A percentile compares a stretch with the other conserved stretches of the same genome.
Evolutionary conservation across 140 eudicot species (phyloP).

Genomic region (Cichorium intybus): DNA sequence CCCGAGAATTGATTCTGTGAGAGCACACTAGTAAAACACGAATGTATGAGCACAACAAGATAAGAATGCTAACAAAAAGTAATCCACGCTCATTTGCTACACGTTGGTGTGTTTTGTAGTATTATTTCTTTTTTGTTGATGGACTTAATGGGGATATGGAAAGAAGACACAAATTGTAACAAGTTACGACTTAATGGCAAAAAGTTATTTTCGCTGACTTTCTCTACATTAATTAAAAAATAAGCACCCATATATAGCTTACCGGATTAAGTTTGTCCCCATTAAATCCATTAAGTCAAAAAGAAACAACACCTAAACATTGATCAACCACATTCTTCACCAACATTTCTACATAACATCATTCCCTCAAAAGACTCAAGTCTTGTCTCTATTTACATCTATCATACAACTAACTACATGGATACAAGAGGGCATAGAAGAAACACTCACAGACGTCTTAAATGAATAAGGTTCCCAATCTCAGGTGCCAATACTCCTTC

Average conservation of each 20-base stretch:
- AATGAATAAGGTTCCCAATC: conserved; percentile 70
- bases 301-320: background rate
- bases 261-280: background rate
- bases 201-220: background rate
- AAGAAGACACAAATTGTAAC: background rate
- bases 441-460: conserved; percentile 80
- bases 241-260: background rate
- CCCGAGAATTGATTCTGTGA: conserved; percentile 70
- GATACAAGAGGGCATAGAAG: conserved; percentile 10
- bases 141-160: background rate
- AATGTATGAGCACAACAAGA: background rate
- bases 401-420: background rate
- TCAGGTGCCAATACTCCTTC: conserved; percentile 76
- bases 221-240: background rate
- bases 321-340: background rate
- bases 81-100: background rate
- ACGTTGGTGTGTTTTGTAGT: background rate
- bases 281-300: background rate
- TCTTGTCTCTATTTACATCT: background rate
- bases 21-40: conserved; percentile 50
- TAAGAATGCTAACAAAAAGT: background rate
- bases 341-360: background rate
- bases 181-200: background rate
- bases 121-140: too few relatives aligned
- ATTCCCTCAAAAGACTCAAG: conserved; percentile 4